Base-by-base conservation (phyloP, 23 red algal species). In the Pyropia haitanensis region DNA sequence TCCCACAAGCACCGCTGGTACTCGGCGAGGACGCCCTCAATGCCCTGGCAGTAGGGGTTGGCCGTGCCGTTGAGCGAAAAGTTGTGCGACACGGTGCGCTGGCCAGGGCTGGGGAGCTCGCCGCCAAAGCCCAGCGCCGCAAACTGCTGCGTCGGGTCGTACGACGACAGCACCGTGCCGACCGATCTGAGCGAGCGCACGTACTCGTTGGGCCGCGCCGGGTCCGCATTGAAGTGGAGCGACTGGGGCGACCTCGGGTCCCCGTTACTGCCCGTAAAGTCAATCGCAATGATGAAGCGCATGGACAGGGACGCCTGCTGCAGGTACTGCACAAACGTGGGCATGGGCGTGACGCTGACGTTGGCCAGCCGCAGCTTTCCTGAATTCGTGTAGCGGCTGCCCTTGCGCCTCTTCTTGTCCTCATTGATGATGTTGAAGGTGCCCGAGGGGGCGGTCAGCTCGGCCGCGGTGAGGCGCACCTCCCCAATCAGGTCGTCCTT, bases 241-340 rank as follows among this genome's bases (percentile, higher is more conserved):
- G 87, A 78, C 17, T 70, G 44, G 27, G 87, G 87, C 18, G 64
- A 30, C 23, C 56, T 53, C 1, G 62, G 68, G 30, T 51, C 60
- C 2, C 65, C 52, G 63, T 91, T 91, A 21, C 75, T 81, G 27
- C 75, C 66, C n/a, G 87, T 91, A 59, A 91, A 91, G 59, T 91
- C 87, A 2, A 91, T 74, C 5, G 69, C 87, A 21, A 81, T 56
- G 21, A 78, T 71, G 32, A 72, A 31, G 44, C 20, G 39, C 68
- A 72, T 21, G 30, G 33, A 33, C 55, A 55, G 51, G 44, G 18
- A 18, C 22, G 32, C 68, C 0, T 13, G 5, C 1, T 50, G 26
- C 17, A 72, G 33, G 10, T 52, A 72, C 22, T 72, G 53, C 49
- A 72, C 44, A 27, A 72, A 72, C 18, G 68, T 21, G 55, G 55